Conservation (phyloP, 345 rosid genomes). For the Salix viminalis region DNA sequence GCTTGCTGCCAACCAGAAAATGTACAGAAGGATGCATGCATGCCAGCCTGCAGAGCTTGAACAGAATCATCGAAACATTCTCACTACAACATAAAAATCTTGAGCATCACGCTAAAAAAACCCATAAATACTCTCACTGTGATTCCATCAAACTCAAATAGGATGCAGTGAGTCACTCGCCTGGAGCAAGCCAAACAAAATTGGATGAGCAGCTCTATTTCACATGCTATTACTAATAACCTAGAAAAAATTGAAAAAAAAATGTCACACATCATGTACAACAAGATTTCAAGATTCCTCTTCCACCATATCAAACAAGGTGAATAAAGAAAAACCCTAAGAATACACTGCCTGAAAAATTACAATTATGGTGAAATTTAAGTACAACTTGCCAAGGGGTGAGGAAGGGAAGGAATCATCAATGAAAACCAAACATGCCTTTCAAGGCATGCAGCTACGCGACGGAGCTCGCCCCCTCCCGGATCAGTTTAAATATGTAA, state of each 20-base stretch:
- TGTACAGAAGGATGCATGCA: neutral
- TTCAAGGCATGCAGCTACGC: constrained; percentile 25
- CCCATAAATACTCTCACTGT: neutral
- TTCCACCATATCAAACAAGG: constrained; percentile 24
- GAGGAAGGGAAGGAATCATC: constrained; percentile 11
- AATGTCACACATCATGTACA: constrained; percentile 54
- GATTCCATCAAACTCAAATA: neutral
- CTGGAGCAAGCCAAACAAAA: constrained; percentile 16
- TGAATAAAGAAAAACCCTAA: constrained; percentile 19
- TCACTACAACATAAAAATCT: neutral
- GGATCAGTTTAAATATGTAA: constrained; percentile 10
- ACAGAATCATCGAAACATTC: neutral
- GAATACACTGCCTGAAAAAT: constrained; percentile 29
- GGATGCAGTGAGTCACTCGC: neutral
- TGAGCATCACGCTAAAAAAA: neutral
- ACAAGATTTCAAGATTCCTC: constrained; percentile 37
- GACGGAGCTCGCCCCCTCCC: constrained; percentile 7
- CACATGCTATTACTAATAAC: constrained; percentile 38
- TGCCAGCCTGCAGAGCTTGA: neutral
- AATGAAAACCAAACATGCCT: constrained; percentile 26
- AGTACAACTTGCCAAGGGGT: constrained; percentile 31
- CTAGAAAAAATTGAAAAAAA: constrained; percentile 28
- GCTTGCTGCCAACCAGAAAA: neutral
- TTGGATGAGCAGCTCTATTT: constrained; percentile 27
- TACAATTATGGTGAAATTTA: constrained; percentile 29